Percentiles rank a stretch among this genome's conserved stretches.
Conservation (phyloP, 768 basidiomycete species). For the Lactifluus pinguis region DNA sequence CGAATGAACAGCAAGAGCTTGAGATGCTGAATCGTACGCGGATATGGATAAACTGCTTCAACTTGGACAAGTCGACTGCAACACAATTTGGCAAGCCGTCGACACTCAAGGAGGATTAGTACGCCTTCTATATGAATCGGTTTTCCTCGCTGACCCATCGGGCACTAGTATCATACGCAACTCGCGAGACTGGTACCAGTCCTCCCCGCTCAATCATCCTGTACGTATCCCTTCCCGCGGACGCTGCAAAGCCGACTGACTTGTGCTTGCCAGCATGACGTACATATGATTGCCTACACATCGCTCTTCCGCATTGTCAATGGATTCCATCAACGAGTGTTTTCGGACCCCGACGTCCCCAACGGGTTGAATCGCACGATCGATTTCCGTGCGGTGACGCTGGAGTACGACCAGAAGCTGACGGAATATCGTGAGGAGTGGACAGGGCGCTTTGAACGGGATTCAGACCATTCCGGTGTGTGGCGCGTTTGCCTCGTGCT, state of each 20-base stretch:
- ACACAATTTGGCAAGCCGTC: slow-evolving; percentile 84
- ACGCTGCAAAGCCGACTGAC: not conserved
- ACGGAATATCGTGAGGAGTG: slow-evolving; percentile 15
- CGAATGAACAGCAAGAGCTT: slow-evolving; percentile 73
- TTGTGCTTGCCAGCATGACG: slow-evolving; percentile 5
- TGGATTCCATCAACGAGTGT: slow-evolving; percentile 16
- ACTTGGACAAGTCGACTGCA: slow-evolving; percentile 82
- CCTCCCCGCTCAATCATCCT: slow-evolving; percentile 10
- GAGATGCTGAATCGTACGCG: slow-evolving; percentile 87
- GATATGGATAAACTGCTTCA: slow-evolving; percentile 85
- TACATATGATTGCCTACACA: slow-evolving; percentile 17
- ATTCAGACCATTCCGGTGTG: slow-evolving; percentile 16
- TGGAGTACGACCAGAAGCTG: slow-evolving; percentile 11
- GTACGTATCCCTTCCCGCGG: not conserved
- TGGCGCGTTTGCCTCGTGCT: not conserved
- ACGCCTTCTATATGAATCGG: slow-evolving; percentile 31
- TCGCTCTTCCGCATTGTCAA: slow-evolving; percentile 17
- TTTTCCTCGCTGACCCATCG: slow-evolving; percentile 21
- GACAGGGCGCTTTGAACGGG: slow-evolving; percentile 12
- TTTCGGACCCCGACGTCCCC: slow-evolving; percentile 15
- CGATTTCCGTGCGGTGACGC: slow-evolving; percentile 17
- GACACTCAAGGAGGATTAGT: slow-evolving; percentile 68
- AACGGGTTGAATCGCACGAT: slow-evolving; percentile 14
- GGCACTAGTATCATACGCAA: slow-evolving; percentile 13
- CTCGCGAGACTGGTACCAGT: slow-evolving; percentile 16